Conservation (phyloP, 176 grass and related monocot genomes). For the Panicum miliaceum region DNA sequence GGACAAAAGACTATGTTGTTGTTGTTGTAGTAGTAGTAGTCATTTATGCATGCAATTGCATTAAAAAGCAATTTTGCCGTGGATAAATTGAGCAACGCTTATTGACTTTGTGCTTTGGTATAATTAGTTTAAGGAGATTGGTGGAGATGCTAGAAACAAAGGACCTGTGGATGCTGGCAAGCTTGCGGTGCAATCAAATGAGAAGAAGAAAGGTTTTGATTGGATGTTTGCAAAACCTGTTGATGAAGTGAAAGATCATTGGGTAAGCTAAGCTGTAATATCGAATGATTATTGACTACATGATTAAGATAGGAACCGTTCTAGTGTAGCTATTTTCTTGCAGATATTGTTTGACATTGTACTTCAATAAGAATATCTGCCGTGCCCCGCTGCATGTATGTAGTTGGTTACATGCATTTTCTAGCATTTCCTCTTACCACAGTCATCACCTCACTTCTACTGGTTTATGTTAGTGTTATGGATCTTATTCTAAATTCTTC, state of each 20-base stretch:
- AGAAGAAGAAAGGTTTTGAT: conserved; percentile 98
- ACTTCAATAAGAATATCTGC: background rate
- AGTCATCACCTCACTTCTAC: background rate
- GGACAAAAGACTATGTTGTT: too few species aligned
- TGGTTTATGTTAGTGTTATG: conserved; percentile 6
- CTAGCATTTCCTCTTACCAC: conserved; percentile 1
- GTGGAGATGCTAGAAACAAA: conserved; percentile 63
- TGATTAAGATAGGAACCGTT: background rate
- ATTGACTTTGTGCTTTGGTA: conserved; percentile 21
- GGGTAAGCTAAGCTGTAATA: conserved; percentile 61
- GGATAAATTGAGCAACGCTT: background rate
- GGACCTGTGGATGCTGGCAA: conserved; percentile 58
- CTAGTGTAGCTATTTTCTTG: background rate
- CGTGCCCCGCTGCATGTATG: background rate
- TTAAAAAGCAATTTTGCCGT: conserved; percentile 5
- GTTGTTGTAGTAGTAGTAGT: too few species aligned
- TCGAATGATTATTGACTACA: conserved; percentile 19
- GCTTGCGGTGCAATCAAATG: conserved; percentile 55
- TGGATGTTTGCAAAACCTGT: conserved; percentile 93
- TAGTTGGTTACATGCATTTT: background rate
- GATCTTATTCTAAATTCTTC: background rate
- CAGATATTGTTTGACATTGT: background rate
- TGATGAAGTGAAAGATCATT: conserved; percentile 98
- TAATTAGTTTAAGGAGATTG: conserved; percentile 91
- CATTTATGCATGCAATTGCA: conserved; percentile 15